These are phyloP conservation scores for Lobosporangium transversale DNA, from an alignment of 192 early-diverging fungal species.

Conservation along the genomic window DNA sequence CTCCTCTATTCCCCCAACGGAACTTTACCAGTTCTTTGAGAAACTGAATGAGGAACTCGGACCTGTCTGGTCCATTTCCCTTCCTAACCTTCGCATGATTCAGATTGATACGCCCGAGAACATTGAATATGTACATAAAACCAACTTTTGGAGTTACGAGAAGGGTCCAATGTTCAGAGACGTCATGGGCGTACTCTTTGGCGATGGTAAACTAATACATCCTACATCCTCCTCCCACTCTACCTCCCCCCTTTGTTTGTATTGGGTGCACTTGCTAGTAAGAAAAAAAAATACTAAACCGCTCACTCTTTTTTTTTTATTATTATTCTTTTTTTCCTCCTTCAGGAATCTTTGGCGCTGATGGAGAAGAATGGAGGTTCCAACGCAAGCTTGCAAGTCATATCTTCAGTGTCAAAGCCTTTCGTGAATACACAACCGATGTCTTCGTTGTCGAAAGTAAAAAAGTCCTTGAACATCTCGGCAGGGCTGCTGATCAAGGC, in stretches of 20 bases:
- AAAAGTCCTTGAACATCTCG: constrained; percentile 6
- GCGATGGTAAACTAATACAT: constrained; percentile 3
- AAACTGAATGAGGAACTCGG: constrained; percentile 15
- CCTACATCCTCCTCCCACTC: background rate
- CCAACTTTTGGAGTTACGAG: constrained; percentile 40
- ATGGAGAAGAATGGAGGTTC: constrained; percentile 17
- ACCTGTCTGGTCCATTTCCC: constrained; percentile 19
- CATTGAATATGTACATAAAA: constrained; percentile 25
- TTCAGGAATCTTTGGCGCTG: constrained; percentile 4
- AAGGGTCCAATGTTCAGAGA: constrained; percentile 6
- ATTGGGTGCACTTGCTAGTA: no score
- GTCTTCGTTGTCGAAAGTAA: constrained; percentile 9
- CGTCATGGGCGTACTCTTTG: constrained; percentile 20
- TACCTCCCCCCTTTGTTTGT: no score
- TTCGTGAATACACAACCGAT: constrained; percentile 19
- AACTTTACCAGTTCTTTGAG: constrained; percentile 17
- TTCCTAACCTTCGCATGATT: constrained; percentile 21
- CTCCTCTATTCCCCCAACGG: constrained; percentile 1
- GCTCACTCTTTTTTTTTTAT: background rate
- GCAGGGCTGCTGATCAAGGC: constrained; percentile 14
- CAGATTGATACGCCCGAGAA: constrained; percentile 24
- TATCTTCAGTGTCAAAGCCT: constrained; percentile 23
- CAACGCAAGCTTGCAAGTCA: constrained; percentile 8
- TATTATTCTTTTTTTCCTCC: background rate
- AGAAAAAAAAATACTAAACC: background rate